These are phyloP conservation scores for Colletotrichum sansevieriae DNA, from an alignment of 2,329 filamentous ascomycete species.

Conservation along the genomic window DNA sequence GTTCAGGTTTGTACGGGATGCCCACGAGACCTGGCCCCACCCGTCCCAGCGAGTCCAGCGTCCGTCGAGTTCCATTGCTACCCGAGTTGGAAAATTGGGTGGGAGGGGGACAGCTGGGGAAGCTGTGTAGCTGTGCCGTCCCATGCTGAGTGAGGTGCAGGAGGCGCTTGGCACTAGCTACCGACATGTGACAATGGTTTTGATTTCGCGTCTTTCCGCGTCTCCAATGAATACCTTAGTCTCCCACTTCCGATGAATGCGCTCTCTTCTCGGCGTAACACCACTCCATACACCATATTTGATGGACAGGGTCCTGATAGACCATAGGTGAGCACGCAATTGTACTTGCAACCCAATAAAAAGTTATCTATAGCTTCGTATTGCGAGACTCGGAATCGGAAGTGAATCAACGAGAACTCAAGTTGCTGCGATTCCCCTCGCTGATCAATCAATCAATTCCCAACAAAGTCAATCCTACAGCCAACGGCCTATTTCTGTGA, in stretches of 20 bases:
- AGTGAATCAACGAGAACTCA: constrained; percentile 2
- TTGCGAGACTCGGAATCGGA: neutral
- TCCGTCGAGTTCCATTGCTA: neutral
- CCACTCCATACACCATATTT: neutral
- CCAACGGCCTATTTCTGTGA: constrained; percentile 22
- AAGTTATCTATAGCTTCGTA: neutral
- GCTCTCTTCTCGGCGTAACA: too few species aligned
- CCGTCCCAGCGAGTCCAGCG: neutral
- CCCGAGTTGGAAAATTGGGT: constrained; percentile 28
- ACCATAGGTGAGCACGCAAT: neutral
- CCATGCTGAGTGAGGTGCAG: constrained; percentile 3
- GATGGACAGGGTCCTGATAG: neutral
- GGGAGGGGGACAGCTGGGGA: constrained; percentile 20
- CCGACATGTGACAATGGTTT: constrained; percentile 40
- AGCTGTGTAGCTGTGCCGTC: constrained; percentile 36
- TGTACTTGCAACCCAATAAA: too few species aligned
- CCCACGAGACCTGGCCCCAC: constrained; percentile 37
- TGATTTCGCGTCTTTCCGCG: neutral
- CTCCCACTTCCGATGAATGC: neutral
- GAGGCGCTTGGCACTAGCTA: constrained; percentile 23
- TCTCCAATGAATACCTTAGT: neutral
- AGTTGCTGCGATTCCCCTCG: constrained; percentile 12
- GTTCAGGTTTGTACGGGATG: constrained; percentile 15
- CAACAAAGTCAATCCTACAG: constrained; percentile 33
- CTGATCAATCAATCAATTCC: neutral